Evolutionary conservation across 208 protist genomes (phyloP), one percentile per base, ranked within the genome.

Genomic region (Trypanosomatidae sp.): DNA sequence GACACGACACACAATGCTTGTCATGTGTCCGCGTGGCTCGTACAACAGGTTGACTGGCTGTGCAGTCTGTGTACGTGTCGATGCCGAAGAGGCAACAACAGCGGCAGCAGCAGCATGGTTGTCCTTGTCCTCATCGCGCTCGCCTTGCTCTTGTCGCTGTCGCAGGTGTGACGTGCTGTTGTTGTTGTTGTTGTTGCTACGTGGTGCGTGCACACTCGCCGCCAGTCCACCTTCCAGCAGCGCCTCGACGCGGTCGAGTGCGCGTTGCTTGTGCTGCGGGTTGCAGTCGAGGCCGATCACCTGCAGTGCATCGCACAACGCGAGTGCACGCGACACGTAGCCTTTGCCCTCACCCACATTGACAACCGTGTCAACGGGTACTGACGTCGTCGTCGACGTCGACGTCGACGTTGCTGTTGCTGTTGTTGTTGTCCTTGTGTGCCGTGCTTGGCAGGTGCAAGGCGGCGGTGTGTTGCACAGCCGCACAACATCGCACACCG

Each of bases 271-370:
- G 61, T 94, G 86, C 3, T 56, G 33, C 1, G 86, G 81, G 40
- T 94, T 94, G 59, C 86, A 94, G 62, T 94, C 86, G 18, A 94
- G 61, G 18, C 86, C 86, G 19, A 94, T 33, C 4, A 91, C 74
- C 52, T 90, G 78, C 33, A 88, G 26, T 10, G 68, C 66, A 39
- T 82, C 73, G 57, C 72, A 86, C 33, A 94, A 53, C 3, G 86
- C 74, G 4, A 94, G 50, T 0, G 74, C 67, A 15, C 86, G 70
- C 0, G 80, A 91, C 0, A 90, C 71, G 50, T 94, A 94, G 18
- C 86, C 86, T 43, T 94, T 94, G 19, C 86, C 86, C 47, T 94
- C 86, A 4, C 86, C 86, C n/a, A 94, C 67, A 60, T 94, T 94
- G 19, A 94, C 56, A 6, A 84, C 61, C 10, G 79, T 88, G 18